These are phyloP conservation scores for Russula earlei DNA, from an alignment of 768 basidiomycete genomes.

Conservation along the genomic window DNA sequence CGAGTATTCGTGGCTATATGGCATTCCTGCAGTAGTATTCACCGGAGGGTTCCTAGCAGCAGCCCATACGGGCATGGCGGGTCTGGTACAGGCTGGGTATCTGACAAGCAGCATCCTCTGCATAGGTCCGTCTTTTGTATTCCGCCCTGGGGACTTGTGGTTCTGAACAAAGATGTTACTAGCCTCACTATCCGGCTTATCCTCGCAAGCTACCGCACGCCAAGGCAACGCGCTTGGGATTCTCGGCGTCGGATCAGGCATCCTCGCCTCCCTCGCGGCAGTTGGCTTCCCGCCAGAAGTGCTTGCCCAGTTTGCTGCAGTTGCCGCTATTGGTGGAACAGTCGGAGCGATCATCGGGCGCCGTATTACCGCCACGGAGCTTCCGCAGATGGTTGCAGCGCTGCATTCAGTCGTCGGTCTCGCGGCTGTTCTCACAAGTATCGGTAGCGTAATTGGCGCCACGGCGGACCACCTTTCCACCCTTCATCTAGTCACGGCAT, in stretches of 20 bases:
- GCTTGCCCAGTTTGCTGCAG: conserved; percentile 67
- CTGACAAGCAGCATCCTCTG: conserved; percentile 78
- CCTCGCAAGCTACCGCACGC: conserved; percentile 72
- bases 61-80: conserved; percentile 75
- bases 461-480: conserved; percentile 59
- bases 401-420: conserved; percentile 86
- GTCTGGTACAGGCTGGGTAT: conserved; percentile 84
- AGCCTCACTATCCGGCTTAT: conserved; percentile 74
- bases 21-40: conserved; percentile 70
- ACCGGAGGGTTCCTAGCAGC: conserved; percentile 76
- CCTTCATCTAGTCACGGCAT: conserved; percentile 76
- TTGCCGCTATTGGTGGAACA: conserved; percentile 64
- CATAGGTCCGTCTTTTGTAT: conserved; percentile 42
- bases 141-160: not conserved
- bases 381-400: conserved; percentile 76
- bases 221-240: conserved; percentile 87
- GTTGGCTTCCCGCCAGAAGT: conserved; percentile 74
- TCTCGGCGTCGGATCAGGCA: conserved; percentile 74
- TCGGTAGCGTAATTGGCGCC: conserved; percentile 62
- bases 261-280: conserved; percentile 70
- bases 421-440: conserved; percentile 80
- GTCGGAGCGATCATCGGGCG: conserved; percentile 68
- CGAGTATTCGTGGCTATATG: conserved; percentile 79
- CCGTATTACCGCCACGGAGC: conserved; percentile 78
- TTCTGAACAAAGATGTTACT: not conserved